These are phyloP conservation scores for Amanita muscaria DNA, from an alignment of 768 basidiomycete genomes.

Conservation along the genomic window DNA sequence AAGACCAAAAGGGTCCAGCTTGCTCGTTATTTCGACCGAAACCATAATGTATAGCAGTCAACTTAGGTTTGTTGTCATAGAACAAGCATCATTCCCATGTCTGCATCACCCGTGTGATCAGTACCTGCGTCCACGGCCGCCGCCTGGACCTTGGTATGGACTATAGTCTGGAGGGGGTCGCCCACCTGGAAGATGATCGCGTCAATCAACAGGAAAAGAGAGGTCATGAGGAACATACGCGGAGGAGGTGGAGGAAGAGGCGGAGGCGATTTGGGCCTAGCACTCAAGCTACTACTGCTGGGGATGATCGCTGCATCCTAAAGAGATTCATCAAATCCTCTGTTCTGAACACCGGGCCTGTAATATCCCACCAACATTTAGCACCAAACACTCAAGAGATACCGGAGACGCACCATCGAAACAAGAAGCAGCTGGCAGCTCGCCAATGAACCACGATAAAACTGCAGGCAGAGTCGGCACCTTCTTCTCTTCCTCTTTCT, in stretches of 20 bases:
- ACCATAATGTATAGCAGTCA: too few relatives aligned
- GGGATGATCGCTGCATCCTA: conserved; percentile 75
- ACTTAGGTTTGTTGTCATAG: too few relatives aligned
- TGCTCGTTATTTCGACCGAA: too few relatives aligned
- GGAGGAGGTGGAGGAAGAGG: conserved; percentile 46
- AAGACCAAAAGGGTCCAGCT: too few relatives aligned
- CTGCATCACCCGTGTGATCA: too few relatives aligned
- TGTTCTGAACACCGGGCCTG: conserved; percentile 84
- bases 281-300: conserved; percentile 31
- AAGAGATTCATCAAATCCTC: conserved; percentile 88
- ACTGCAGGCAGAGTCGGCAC: conserved; percentile 40
- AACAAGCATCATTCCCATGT: too few relatives aligned
- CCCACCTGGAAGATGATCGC: too few relatives aligned
- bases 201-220: too few relatives aligned
- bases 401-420: conserved; percentile 68
- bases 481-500: conserved; percentile 37
- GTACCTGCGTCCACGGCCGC: conserved; percentile 14
- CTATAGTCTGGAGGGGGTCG: conserved; percentile 4
- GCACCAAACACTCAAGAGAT: conserved; percentile 1
- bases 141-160: conserved; percentile 12
- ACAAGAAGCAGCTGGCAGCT: conserved; percentile 57
- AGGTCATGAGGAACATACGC: too few relatives aligned
- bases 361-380: conserved; percentile 3
- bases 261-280: conserved; percentile 43
- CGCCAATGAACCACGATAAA: conserved; percentile 78